Evolutionary conservation across 208 protist genomes (phyloP), one percentile per base, ranked within the genome.

Genomic region (Trypanosoma mega): DNA sequence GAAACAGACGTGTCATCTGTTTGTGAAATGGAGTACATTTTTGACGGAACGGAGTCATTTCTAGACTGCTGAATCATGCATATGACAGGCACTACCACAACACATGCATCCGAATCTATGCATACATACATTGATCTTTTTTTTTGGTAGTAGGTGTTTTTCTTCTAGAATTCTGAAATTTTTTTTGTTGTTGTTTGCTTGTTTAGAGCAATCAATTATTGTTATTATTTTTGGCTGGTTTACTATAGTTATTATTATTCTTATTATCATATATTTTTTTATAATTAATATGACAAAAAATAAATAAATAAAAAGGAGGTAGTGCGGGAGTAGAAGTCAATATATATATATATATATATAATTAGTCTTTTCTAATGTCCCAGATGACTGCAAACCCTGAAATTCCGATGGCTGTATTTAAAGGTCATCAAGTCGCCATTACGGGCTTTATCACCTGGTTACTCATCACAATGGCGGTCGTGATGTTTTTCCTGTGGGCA

Each of bases 361-460:
- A n/a, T n/a, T n/a, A n/a, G n/a, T n/a, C n/a, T n/a, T n/a, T n/a
- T n/a, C n/a, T 39, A 12, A 39, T 39, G 34, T 39, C 34, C 34
- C 37, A 61, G 9, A 14, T 18, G 3, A 24, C 14, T 41, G 30
- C 9, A 3, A 26, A 44, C 21, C 9, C 34, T 5, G 53, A 68
- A 21, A 30, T 1, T n/a, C 34, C 45, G 20, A 41, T n/a, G 8
- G 21, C 50, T 2, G 26, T n/a, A 30, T 46, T n/a, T 24, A 64
- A 63, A 30, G 64, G 74, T 0, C 80, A 72, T 33, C 83, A 94
- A 45, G 70, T 83, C 2, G 89, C 89, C 46, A 92, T 93, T 57
- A 95, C 90, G 48, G 92, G 92, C 55, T 96, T 97, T 71, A 92
- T 96, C 46, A 69, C 68, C 0, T 93, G 69, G 24, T 58, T 93